Base-by-base conservation (phyloP, 208 protist genomes). In the Trypanosoma boissoni region DNA sequence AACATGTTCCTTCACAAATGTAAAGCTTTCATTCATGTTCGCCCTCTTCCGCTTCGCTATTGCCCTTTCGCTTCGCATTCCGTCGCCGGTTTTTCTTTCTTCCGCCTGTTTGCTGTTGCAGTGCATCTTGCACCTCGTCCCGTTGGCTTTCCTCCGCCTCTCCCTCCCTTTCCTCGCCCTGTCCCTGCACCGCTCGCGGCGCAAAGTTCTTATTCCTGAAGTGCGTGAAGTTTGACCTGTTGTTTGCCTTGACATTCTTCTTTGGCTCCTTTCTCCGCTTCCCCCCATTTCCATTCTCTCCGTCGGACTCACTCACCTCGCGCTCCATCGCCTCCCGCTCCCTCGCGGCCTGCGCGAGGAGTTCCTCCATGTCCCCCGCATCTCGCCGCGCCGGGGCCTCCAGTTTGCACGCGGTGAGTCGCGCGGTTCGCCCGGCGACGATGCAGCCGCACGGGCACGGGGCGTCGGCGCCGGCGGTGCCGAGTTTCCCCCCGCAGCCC, bases 221-320 rank as follows among this genome's bases (percentile, higher is more conserved):
- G 51, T 90, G 83, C 10, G 83, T 86, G 54, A 94, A 91, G 74
- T 94, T 91, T 3, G 80, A 89, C 8, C 83, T 71, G 39, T 94
- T 94, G 54, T 94, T 94, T 32, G 79, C 76, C 74, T 94, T 94
- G 9, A 94, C 86, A 58, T 94, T 91, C 65, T 88, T 90, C 55
- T 94, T 94, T 42, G 72, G 70, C 31, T 80, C 72, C n/a, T 69
- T 70, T 53, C 59, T 74, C 48, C 52, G 56, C 41, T 67, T 67
- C 37, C 72, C 68, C 12, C 63, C 64, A 43, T 58, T 41, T 3
- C 24, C 68, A 23, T 58, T 53, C 21, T 68, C 49, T 12, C 41
- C 49, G 23, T 55, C 65, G 0, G 44, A 52, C 39, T 78, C 75
- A 37, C 65, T 48, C 18, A 43, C 64, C 54, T 61, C 69, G 2